These are phyloP conservation scores for Chlamydomonas applanata DNA, from an alignment of 139 green algal genomes.

Conservation along the genomic window DNA sequence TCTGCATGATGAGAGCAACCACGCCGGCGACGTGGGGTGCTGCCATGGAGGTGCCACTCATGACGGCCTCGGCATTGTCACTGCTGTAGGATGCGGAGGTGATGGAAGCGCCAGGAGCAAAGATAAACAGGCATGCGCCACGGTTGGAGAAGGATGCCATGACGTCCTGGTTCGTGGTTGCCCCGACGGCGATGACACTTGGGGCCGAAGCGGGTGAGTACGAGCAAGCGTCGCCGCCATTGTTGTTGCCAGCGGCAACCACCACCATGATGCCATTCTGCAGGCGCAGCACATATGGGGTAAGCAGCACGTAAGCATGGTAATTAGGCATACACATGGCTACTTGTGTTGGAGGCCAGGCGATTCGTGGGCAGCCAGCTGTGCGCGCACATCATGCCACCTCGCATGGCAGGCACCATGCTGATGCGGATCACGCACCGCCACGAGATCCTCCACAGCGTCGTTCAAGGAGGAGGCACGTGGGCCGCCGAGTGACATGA, in stretches of 20 bases:
- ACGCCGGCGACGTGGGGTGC: slow-evolving; percentile 51
- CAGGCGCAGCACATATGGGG: background rate
- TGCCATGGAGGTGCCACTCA: slow-evolving; percentile 36
- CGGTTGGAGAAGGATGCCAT: slow-evolving; percentile 63
- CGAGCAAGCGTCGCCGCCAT: slow-evolving; percentile 54
- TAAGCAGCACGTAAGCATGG: background rate
- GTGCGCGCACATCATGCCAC: background rate
- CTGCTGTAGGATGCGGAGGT: slow-evolving; percentile 26
- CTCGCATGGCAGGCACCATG: no score
- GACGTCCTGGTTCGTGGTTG: slow-evolving; percentile 12
- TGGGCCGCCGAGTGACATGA: slow-evolving; percentile 59
- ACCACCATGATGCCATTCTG: slow-evolving; percentile 49
- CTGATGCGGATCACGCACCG: slow-evolving; percentile 33
- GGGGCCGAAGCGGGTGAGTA: slow-evolving; percentile 43
- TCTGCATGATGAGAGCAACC: slow-evolving; percentile 55
- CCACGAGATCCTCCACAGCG: slow-evolving; percentile 39
- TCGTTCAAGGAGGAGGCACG: slow-evolving; percentile 50
- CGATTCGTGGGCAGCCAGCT: no score
- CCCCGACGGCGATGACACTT: slow-evolving; percentile 49
- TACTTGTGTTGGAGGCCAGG: no score
- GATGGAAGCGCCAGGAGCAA: slow-evolving; percentile 55
- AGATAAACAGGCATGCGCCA: slow-evolving; percentile 65
- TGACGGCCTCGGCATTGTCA: slow-evolving; percentile 24
- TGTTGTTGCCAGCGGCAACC: slow-evolving; percentile 53
- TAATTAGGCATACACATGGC: no score